Evolutionary conservation across 2,329 filamentous ascomycete genomes (phyloP), one percentile per base, ranked within the genome.

Genomic region (Chaetomium sp.): DNA sequence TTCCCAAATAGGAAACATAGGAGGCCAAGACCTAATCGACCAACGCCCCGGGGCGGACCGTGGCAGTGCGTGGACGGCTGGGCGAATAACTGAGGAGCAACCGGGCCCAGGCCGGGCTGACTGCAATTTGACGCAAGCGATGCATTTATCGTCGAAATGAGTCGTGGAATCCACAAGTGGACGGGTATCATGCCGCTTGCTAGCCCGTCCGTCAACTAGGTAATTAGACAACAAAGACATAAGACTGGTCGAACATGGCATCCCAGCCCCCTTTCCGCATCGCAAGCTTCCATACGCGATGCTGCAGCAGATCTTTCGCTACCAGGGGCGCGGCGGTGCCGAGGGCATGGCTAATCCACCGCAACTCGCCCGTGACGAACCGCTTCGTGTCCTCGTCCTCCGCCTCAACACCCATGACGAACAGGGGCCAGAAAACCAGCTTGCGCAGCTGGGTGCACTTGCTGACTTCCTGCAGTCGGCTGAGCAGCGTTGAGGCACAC

Each of bases 401-500:
- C 1, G 60, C 59, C 23, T 54, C 64, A 0, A 63, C 38, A 0
- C 60, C 59, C 13, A 55, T 59, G 8, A 62, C 42, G 3, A 60
- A 57, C 33, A 65, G n/a, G 16, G 64, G 59, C 59, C 60, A 62
- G 16, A 65, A 21, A 13, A 57, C 45, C 29, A 61, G 31, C 19
- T 58, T 61, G 2, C 63, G 63, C n/a, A 65, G 58, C 16, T 61
- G 63, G 0, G 53, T 50, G 53, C 9, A 25, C 31, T 25, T 21
- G 57, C 45, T 33, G 13, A 27, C 16, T 27, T 57, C 25, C 4
- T 27, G 33, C 12, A 29, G 25, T 13, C 31, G n/a, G 45, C 13
- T 19, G 42, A 51, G 2, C 1, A 51, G 53, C 12, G 56, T 13
- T 19, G 38, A 21, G 29, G 25, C 25, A 23, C 45, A 62, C 7